Percentiles rank a stretch among this genome's conserved stretches.
Conservation (phyloP, 129 eudicot species). For the Tanacetum coccineum region DNA sequence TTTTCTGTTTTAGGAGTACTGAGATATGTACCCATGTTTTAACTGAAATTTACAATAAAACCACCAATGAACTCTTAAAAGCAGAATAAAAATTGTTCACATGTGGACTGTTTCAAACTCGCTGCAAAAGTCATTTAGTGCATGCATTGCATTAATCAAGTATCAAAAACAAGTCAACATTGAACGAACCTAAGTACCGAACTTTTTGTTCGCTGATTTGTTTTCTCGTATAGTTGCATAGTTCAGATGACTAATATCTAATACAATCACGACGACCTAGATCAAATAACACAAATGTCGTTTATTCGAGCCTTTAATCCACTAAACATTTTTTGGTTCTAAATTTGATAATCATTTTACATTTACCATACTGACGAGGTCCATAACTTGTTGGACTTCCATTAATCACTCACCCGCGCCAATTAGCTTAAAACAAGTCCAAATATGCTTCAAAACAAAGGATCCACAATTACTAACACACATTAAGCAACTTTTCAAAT, state of each 20-base stretch:
- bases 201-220: neutral
- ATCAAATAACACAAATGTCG: too few species aligned
- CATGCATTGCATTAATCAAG: neutral
- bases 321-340: neutral
- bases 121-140: neutral
- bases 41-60: conserved; percentile 39
- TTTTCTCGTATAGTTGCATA: neutral
- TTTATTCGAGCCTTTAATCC: too few species aligned
- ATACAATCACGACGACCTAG: too few species aligned
- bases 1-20: conserved; percentile 95
- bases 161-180: neutral
- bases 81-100: neutral
- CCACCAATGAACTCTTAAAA: conserved; percentile 4
- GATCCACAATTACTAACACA: neutral
- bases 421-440: neutral
- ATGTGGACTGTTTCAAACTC: neutral
- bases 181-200: neutral
- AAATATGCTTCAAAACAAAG: conserved; percentile 2
- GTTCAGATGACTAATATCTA: too few species aligned
- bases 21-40: conserved; percentile 87
- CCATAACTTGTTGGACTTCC: neutral
- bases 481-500: conserved; percentile 7
- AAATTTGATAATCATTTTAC: neutral
- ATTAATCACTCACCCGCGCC: neutral
- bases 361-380: too few species aligned